A percentile compares a stretch with the other conserved stretches of the same genome.
Conservation (phyloP, 1,284 basidiomycete genomes). For the Rugosomyces carneus region DNA sequence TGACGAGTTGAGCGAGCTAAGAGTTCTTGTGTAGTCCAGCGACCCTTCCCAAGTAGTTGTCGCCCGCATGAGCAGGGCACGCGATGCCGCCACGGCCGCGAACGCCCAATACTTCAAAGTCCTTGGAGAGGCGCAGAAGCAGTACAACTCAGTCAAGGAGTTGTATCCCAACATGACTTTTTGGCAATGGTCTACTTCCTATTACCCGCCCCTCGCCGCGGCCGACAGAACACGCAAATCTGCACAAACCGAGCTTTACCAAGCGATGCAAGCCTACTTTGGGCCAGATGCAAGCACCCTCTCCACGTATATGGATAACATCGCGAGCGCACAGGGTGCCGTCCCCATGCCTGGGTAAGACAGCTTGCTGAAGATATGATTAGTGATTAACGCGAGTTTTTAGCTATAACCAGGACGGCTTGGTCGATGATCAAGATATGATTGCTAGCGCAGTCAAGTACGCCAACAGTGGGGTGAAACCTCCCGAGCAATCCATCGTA, state of each 20-base stretch:
- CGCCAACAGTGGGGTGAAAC: background rate
- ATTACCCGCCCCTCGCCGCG: background rate
- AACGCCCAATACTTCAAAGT: background rate
- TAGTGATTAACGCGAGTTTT: background rate
- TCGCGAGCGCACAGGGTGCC: background rate
- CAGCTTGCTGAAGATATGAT: background rate
- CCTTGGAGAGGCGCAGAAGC: background rate
- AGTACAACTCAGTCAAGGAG: background rate
- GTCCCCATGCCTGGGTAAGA: background rate
- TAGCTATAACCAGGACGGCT: slow-evolving; percentile 4
- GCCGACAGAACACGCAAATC: background rate
- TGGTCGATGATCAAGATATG: slow-evolving; percentile 3
- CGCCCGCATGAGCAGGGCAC: background rate
- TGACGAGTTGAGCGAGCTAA: too few species aligned
- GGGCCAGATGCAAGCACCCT: background rate
- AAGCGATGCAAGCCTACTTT: slow-evolving; percentile 3
- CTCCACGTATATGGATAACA: background rate
- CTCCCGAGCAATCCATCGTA: background rate
- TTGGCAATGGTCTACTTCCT: background rate
- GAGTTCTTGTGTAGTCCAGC: too few species aligned
- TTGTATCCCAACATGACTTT: background rate
- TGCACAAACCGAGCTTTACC: too few species aligned
- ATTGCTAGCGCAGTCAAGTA: background rate
- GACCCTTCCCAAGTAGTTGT: background rate
- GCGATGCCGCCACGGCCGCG: background rate